phyloP scores from a whole-genome alignment of 306 rosid genomes.

The Macrotyloma uniflorum region DNA sequence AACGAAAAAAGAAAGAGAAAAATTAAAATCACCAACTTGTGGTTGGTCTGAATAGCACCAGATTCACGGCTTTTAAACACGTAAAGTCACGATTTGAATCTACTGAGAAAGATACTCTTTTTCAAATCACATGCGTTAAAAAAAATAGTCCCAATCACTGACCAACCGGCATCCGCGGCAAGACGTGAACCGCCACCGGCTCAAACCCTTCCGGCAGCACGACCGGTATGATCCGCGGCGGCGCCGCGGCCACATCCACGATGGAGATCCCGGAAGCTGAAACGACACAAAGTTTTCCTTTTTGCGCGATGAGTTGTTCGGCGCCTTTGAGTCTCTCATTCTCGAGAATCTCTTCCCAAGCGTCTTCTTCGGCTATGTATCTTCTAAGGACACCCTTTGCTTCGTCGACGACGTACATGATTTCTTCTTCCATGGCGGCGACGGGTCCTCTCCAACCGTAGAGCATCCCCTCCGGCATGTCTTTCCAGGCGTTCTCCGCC shows the following conservation, averaged over 20 bases:
- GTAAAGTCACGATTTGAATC: too few relatives aligned
- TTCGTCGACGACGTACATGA: constrained; percentile 75
- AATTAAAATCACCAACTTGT: neutral
- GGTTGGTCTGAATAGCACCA: too few relatives aligned
- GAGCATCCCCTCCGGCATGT: constrained; percentile 83
- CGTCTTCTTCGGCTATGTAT: constrained; percentile 50
- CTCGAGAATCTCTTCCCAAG: constrained; percentile 59
- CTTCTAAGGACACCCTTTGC: constrained; percentile 52
- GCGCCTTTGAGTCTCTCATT: constrained; percentile 62
- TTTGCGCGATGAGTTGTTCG: constrained; percentile 60
- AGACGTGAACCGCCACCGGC: constrained; percentile 64
- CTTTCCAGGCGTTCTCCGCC: constrained; percentile 59
- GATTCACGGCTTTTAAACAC: too few relatives aligned
- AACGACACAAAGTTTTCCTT: constrained; percentile 64
- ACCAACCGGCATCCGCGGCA: constrained; percentile 65
- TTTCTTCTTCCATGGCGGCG: constrained; percentile 80
- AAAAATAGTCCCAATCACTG: neutral
- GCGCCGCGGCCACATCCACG: constrained; percentile 52
- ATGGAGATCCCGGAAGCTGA: constrained; percentile 56
- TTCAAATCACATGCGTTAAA: too few relatives aligned
- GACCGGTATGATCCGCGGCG: constrained; percentile 48
- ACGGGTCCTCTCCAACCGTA: constrained; percentile 88
- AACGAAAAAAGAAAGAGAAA: neutral
- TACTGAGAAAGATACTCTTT: too few relatives aligned
- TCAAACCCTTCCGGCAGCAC: constrained; percentile 62